A percentile compares a stretch with the other conserved stretches of the same genome.
These are phyloP conservation scores for Allium fistulosum DNA, from an alignment of 106 monocot species.

Conservation along the genomic window DNA sequence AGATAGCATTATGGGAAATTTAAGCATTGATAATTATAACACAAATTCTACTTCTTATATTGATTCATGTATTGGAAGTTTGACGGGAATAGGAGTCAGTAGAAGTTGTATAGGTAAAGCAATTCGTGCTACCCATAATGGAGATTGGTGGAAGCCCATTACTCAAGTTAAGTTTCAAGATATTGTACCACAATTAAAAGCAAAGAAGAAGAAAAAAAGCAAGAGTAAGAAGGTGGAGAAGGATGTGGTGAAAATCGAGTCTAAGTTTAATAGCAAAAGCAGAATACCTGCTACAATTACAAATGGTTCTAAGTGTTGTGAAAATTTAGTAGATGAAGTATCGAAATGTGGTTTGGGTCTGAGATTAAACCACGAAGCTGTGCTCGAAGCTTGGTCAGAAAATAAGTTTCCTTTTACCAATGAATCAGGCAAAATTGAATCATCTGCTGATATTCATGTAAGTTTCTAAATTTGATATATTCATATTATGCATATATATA, in stretches of 20 bases:
- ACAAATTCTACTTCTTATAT: constrained; percentile 10
- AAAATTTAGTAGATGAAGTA: neutral
- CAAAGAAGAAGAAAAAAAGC: constrained; percentile 1
- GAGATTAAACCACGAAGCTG: constrained; percentile 50
- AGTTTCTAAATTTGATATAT: constrained; percentile 6
- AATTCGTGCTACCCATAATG: constrained; percentile 25
- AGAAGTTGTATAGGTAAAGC: constrained; percentile 29
- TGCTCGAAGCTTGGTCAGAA: constrained; percentile 59
- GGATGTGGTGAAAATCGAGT: constrained; percentile 6
- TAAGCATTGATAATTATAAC: constrained; percentile 18
- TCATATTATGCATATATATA: neutral
- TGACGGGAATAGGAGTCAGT: constrained; percentile 18
- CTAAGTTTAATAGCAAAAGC: neutral
- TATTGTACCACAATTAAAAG: constrained; percentile 35
- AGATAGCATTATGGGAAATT: constrained; percentile 79
- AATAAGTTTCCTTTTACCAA: constrained; percentile 46
- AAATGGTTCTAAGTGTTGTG: neutral
- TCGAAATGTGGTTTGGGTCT: constrained; percentile 40
- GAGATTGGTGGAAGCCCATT: constrained; percentile 72
- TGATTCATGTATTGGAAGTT: constrained; percentile 27
- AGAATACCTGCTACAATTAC: neutral
- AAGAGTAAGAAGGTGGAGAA: constrained; percentile 46
- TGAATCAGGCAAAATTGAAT: constrained; percentile 22
- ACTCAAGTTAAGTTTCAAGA: constrained; percentile 46
- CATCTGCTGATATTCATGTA: constrained; percentile 53